Evolutionary conservation across 2,329 filamentous ascomycete species (phyloP).

Genomic region (Penicillium sp.): DNA sequence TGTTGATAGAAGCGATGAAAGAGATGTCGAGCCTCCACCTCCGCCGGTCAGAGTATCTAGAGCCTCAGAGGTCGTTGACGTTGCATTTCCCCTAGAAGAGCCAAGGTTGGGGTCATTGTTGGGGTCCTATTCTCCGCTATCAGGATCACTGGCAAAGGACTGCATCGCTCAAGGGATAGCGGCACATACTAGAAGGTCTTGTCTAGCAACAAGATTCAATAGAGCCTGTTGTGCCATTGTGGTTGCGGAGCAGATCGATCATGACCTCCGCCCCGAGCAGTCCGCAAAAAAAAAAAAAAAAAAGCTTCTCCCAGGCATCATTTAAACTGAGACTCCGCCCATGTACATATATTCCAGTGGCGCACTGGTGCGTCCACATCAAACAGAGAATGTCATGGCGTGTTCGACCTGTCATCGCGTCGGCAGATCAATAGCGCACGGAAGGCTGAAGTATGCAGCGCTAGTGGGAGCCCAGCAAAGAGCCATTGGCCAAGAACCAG

Average conservation of each 20-base stretch:
- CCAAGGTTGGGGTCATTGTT: conserved; percentile 49
- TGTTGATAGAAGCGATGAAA: conserved; percentile 55
- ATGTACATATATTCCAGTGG: conserved; percentile 9
- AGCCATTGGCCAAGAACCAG: conserved; percentile 16
- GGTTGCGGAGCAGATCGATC: neutral
- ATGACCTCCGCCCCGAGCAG: conserved; percentile 1
- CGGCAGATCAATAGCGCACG: conserved; percentile 11
- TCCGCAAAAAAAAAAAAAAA: neutral
- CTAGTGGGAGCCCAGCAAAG: conserved; percentile 19
- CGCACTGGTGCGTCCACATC: neutral
- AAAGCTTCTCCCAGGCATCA: neutral
- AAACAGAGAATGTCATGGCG: conserved; percentile 7
- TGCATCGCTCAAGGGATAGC: neutral
- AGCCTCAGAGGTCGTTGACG: conserved; percentile 38
- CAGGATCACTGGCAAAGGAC: neutral
- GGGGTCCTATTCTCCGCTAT: conserved; percentile 34
- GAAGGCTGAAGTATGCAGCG: conserved; percentile 20
- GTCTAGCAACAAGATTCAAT: conserved; percentile 14
- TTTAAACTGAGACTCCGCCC: neutral
- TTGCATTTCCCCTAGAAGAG: conserved; percentile 46
- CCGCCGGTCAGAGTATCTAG: conserved; percentile 36
- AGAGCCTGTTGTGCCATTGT: conserved; percentile 9
- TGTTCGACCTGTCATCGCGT: conserved; percentile 36
- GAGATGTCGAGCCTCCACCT: conserved; percentile 51
- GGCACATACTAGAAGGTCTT: conserved; percentile 21